Percentiles rank a stretch among this genome's conserved stretches.
Conservation (phyloP, 192 early-diverging fungal genomes). For the Phycomyces blakesleeanus region DNA sequence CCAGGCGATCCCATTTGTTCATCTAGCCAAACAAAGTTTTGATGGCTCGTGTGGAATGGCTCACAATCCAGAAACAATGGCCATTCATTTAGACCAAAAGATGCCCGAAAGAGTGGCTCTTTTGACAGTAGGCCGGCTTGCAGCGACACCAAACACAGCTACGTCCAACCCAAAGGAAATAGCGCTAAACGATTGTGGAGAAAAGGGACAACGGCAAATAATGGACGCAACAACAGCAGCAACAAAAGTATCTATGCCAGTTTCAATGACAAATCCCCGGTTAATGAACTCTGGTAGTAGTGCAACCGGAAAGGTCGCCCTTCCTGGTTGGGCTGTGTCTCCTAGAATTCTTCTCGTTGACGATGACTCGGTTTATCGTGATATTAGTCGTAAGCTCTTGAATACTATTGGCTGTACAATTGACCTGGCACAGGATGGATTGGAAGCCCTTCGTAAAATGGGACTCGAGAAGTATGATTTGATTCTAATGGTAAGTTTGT, state of each 20-base stretch:
- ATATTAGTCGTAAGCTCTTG: constrained; percentile 49
- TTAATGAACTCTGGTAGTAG: too few relatives aligned
- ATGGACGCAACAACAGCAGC: too few relatives aligned
- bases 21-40: too few relatives aligned
- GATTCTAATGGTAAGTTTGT: constrained; percentile 61
- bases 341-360: constrained; percentile 61
- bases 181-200: background rate
- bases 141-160: background rate
- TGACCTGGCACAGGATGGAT: constrained; percentile 67
- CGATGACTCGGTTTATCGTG: constrained; percentile 61
- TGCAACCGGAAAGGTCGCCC: background rate
- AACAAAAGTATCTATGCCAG: too few relatives aligned
- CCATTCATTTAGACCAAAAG: background rate
- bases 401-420: constrained; percentile 64
- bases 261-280: too few relatives aligned
- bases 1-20: too few relatives aligned
- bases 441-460: constrained; percentile 62
- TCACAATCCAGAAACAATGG: background rate
- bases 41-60: background rate
- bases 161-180: background rate
- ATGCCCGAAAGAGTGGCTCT: constrained; percentile 8
- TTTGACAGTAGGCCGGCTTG: constrained; percentile 14
- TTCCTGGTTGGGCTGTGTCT: constrained; percentile 24
- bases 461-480: constrained; percentile 67
- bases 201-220: too few relatives aligned